Evolutionary conservation across 495 filamentous ascomycete species (phyloP).

Genomic region (Entonaema liquescens): DNA sequence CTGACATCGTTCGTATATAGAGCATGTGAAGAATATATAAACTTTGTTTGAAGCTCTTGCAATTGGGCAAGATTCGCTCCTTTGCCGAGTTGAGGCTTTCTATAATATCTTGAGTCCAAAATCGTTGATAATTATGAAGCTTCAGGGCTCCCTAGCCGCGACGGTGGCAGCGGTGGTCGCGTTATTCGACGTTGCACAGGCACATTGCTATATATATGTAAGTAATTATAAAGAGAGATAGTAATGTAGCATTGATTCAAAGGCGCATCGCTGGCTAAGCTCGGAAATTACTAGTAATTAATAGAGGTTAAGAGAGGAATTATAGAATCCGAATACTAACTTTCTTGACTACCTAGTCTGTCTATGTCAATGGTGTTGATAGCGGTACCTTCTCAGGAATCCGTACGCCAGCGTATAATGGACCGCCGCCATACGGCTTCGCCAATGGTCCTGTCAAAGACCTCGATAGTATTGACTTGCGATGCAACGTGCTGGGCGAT

Average conservation of each 20-base stretch:
- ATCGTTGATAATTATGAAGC: neutral
- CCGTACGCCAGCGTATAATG: conserved; percentile 53
- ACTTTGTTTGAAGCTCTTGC: neutral
- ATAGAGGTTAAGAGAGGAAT: too few relatives aligned
- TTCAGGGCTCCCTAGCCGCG: neutral
- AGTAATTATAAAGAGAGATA: neutral
- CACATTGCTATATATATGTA: neutral
- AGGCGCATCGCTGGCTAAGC: neutral
- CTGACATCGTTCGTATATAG: neutral
- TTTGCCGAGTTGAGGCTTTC: neutral
- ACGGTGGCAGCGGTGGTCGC: neutral
- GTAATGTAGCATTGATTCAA: neutral
- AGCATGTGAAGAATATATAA: neutral
- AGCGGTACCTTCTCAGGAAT: conserved; percentile 53
- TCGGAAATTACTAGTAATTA: neutral
- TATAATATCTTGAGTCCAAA: neutral
- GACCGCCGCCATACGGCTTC: conserved; percentile 51
- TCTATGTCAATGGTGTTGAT: conserved; percentile 55
- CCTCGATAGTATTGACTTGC: conserved; percentile 53
- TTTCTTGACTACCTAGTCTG: neutral
- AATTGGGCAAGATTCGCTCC: neutral
- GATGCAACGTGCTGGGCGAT: conserved; percentile 57
- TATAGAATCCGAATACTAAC: too few relatives aligned
- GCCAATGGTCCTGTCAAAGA: conserved; percentile 57
- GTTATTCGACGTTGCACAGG: neutral